A percentile compares a stretch with the other conserved stretches of the same genome.
Evolutionary conservation across 495 filamentous ascomycete species (phyloP).

Genomic region (Penicillium longicatenatum): DNA sequence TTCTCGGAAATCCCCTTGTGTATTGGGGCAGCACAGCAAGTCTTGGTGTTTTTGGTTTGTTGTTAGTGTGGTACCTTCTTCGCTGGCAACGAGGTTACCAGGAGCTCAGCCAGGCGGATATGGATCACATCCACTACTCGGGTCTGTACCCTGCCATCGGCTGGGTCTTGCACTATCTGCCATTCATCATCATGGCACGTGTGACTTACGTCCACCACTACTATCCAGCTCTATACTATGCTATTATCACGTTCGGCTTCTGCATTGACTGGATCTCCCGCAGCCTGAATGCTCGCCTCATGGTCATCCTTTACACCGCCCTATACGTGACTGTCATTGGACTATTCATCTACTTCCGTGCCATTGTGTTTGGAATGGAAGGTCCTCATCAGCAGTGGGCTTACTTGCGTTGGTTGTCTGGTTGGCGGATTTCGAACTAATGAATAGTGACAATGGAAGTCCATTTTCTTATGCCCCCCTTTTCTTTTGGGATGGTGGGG

Average conservation of each 20-base stretch:
- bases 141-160: conserved; percentile 89
- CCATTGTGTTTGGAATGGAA: conserved; percentile 96
- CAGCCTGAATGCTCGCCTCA: conserved; percentile 57
- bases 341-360: conserved; percentile 85
- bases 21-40: conserved; percentile 92
- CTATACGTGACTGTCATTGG: conserved; percentile 74
- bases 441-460: neutral
- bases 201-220: conserved; percentile 99
- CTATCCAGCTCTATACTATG: conserved; percentile 98
- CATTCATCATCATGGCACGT: conserved; percentile 95
- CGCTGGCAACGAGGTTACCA: conserved; percentile 95
- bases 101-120: conserved; percentile 75
- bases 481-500: neutral
- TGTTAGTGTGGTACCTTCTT: conserved; percentile 82
- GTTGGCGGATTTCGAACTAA: conserved; percentile 56
- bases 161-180: conserved; percentile 95
- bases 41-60: conserved; percentile 67
- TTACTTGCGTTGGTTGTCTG: conserved; percentile 88
- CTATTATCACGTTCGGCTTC: conserved; percentile 88
- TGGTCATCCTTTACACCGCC: conserved; percentile 64
- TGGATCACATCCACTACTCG: conserved; percentile 92
- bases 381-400: conserved; percentile 80
- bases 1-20: conserved; percentile 92
- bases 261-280: conserved; percentile 79
- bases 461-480: neutral